Evolutionary conservation across 83 land plant genomes (phyloP).

Genomic region (Picea mariana): DNA sequence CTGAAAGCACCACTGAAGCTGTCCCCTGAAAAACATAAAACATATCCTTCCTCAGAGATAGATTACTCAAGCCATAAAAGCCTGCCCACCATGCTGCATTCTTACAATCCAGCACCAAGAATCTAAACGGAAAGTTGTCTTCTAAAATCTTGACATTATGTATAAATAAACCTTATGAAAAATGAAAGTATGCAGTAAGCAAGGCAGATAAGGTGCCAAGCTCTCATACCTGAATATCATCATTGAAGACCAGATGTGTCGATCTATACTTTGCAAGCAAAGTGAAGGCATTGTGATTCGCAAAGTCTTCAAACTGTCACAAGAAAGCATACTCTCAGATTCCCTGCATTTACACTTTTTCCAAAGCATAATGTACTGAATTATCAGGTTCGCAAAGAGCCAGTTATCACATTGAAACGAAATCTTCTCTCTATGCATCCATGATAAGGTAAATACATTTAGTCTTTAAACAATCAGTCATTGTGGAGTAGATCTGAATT

Average conservation of each 20-base stretch:
- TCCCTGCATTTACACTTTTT: neutral
- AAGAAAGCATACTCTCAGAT: neutral
- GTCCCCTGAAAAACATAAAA: slow-evolving; percentile 30
- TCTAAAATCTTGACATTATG: neutral
- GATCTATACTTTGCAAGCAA: slow-evolving; percentile 32
- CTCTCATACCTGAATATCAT: slow-evolving; percentile 41
- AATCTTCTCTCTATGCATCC: too few species aligned
- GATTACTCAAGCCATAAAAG: neutral
- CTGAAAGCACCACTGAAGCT: slow-evolving; percentile 43
- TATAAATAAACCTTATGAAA: neutral
- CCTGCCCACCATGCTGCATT: neutral
- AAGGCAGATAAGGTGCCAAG: neutral
- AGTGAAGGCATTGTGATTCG: slow-evolving; percentile 43
- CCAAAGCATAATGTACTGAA: neutral
- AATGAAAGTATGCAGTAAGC: neutral
- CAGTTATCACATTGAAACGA: neutral
- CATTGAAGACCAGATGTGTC: slow-evolving; percentile 45
- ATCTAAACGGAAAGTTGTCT: neutral
- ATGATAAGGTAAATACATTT: neutral
- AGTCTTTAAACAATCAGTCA: neutral
- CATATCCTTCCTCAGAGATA: neutral
- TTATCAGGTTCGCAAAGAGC: neutral
- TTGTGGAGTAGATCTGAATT: neutral
- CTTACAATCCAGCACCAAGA: neutral
- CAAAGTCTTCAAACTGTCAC: slow-evolving; percentile 44